Conservation (phyloP, 2,329 filamentous ascomycete genomes). For the Fusarium tanahbumbuense region DNA sequence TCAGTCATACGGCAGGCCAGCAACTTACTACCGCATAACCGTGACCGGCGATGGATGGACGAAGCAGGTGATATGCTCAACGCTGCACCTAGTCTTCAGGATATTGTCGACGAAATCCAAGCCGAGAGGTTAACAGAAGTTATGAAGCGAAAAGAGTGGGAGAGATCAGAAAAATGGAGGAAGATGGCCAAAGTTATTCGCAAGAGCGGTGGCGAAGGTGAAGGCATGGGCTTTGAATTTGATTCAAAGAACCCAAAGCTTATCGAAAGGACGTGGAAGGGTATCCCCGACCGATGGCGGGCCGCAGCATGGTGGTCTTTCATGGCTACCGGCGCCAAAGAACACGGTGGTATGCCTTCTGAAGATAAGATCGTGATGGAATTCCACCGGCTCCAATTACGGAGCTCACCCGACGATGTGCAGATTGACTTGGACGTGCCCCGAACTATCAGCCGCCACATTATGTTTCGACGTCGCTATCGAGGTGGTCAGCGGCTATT, state of each 20-base stretch:
- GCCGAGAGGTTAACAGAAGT: constrained; percentile 64
- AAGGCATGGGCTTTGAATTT: constrained; percentile 76
- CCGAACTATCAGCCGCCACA: constrained; percentile 91
- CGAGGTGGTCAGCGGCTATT: constrained; percentile 90
- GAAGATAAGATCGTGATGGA: constrained; percentile 78
- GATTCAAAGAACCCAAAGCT: constrained; percentile 86
- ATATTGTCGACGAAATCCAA: constrained; percentile 67
- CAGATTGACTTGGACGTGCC: constrained; percentile 98
- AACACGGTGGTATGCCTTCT: constrained; percentile 66
- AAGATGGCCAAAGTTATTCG: constrained; percentile 71
- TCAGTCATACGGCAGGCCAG: constrained; percentile 68
- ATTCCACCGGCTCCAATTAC: constrained; percentile 78
- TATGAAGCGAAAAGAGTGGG: constrained; percentile 71
- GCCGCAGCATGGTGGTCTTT: constrained; percentile 96
- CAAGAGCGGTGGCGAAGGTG: constrained; percentile 60
- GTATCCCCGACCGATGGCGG: constrained; percentile 96
- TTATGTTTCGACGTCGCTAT: constrained; percentile 96
- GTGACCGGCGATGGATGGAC: constrained; percentile 70
- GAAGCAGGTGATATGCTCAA: constrained; percentile 76
- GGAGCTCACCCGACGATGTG: constrained; percentile 87
- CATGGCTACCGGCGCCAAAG: constrained; percentile 79
- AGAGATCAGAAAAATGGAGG: constrained; percentile 74
- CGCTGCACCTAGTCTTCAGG: constrained; percentile 66
- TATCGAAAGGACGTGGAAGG: constrained; percentile 94
- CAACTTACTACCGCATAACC: constrained; percentile 71